phyloP scores from a whole-genome alignment of 2,329 filamentous ascomycete species.

The Dothideomycetes sp. region DNA sequence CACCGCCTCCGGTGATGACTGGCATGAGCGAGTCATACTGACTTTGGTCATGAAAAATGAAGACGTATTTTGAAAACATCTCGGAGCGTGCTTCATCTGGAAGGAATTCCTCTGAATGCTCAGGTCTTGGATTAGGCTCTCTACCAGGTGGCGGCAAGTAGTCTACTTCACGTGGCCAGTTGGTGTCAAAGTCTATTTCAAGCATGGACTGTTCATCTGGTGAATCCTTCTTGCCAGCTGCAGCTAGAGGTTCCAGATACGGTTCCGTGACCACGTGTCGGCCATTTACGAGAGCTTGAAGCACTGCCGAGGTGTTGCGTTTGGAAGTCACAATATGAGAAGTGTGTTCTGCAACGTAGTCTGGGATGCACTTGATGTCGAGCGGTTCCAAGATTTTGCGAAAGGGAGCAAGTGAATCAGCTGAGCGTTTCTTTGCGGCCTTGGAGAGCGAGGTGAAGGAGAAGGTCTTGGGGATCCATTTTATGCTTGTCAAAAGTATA shows the following conservation, averaged over 20 bases:
- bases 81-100: constrained; percentile 56
- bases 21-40: constrained; percentile 69
- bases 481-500: constrained; percentile 53
- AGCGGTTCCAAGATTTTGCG: constrained; percentile 62
- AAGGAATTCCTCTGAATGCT: constrained; percentile 52
- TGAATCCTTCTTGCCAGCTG: constrained; percentile 31
- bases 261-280: constrained; percentile 62
- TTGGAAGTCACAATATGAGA: constrained; percentile 86
- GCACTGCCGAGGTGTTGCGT: constrained; percentile 75
- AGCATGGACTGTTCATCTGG: constrained; percentile 31
- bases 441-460: constrained; percentile 68
- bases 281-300: constrained; percentile 77
- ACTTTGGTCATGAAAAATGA: constrained; percentile 67
- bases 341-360: constrained; percentile 60
- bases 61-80: constrained; percentile 78
- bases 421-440: constrained; percentile 27
- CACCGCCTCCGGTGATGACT: constrained; percentile 66
- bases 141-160: constrained; percentile 65
- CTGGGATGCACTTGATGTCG: constrained; percentile 75
- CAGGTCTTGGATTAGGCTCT: constrained; percentile 55
- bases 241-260: constrained; percentile 63
- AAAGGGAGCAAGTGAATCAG: constrained; percentile 50
- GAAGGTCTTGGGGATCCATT: constrained; percentile 71
- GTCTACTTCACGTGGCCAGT: constrained; percentile 66
- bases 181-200: constrained; percentile 66